Base-by-base conservation (phyloP, 2,329 filamentous ascomycete species). In the Teratosphaeria pseudoeucalypti region DNA sequence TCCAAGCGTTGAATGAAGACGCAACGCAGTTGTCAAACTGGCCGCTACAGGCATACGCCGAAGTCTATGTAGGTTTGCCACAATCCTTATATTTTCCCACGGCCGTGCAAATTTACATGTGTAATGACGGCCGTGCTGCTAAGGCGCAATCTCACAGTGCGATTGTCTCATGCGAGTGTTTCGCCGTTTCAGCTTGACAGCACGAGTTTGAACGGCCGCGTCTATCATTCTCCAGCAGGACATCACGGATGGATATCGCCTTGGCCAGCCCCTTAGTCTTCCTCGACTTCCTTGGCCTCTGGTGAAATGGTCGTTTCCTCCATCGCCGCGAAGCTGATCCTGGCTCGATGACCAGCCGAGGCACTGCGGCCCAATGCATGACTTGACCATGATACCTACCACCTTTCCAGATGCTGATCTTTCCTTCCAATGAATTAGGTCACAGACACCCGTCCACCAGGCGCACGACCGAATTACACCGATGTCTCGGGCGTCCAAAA, bases 401-500 rank as follows among this genome's bases (percentile, higher is more conserved):
- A 49, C n/a, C 16, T 10, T 49, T 23, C n/a, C n/a, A 19, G 43
- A 49, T 43, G 29, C 43, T 34, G 29, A 26, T 54, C 26, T 34
- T 32, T 27, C 52, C 12, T 64, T 63, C 52, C 19, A 27, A 19
- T 49, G 43, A 6, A 23, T 23, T 49, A 95, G 91, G 85, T 96
- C 65, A 78, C 81, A 66, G 92, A 96, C 75, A 87, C 84, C 57
- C 87, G 92, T 58, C 92, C 92, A 55, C 81, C 85, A 54, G 82
- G 83, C 56, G 84, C 86, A 63, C 86, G 89, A 63, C 85, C 84
- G 63, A 92, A 96, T 75, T 90, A 89, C 76, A 87, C 83, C 65
- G 92, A 95, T 76, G 82, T 88, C 53, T 87, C 88, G 52, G 81
- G 84, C 10, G 90, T 96, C 5, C 85, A 91, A 59, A 96, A 96